These are phyloP conservation scores for Phytophthora quininea DNA, from an alignment of 352 stramenopile species.

Conservation along the genomic window DNA sequence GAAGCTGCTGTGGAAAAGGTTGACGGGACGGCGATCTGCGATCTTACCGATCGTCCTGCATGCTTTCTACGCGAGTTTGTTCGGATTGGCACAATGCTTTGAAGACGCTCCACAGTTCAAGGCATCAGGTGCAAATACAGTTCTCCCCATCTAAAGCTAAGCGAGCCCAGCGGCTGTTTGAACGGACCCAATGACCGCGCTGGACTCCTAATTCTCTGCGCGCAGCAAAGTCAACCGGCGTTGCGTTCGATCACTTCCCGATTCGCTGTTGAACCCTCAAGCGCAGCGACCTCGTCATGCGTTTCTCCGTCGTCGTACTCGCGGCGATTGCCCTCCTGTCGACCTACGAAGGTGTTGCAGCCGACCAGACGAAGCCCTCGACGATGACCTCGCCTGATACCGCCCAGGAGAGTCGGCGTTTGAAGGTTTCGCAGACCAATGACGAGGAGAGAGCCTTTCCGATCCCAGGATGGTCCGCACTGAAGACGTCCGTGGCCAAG, in stretches of 20 bases:
- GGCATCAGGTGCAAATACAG: constrained; percentile 1
- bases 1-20: too few relatives aligned
- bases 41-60: not conserved
- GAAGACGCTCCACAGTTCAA: not conserved
- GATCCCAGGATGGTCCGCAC: not conserved
- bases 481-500: not conserved
- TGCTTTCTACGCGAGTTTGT: not conserved
- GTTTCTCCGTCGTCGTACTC: not conserved
- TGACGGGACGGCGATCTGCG: too few relatives aligned
- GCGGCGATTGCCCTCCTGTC: not conserved
- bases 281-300: not conserved
- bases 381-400: not conserved
- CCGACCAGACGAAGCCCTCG: not conserved
- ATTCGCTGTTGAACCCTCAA: not conserved
- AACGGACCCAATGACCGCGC: not conserved
- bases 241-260: not conserved
- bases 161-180: not conserved
- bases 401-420: not conserved
- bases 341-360: not conserved
- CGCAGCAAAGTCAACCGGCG: not conserved
- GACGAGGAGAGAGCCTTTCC: not conserved
- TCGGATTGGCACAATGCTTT: not conserved
- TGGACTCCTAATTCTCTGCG: not conserved
- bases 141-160: constrained; percentile 3
- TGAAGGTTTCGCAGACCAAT: not conserved